phyloP scores from a whole-genome alignment of 352 stramenopile genomes.

The Thraustochytrium sp. region DNA sequence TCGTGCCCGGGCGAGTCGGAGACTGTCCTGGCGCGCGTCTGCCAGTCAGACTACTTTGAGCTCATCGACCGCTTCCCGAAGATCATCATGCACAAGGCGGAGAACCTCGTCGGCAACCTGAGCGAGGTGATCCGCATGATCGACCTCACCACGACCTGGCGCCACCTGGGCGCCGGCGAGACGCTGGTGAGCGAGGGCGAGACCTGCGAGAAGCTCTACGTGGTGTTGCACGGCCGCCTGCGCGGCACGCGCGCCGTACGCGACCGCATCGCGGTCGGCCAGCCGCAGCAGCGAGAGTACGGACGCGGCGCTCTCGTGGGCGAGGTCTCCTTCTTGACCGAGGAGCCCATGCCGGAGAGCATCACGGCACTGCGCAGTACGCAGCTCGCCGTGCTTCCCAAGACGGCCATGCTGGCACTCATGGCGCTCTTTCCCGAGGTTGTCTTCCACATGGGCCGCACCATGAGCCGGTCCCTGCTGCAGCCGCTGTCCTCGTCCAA shows the following conservation, averaged over 20 bases:
- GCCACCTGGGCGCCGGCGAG: not conserved
- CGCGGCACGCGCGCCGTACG: not conserved
- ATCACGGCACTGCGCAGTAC: not conserved
- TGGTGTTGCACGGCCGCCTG: slow-evolving; percentile 26
- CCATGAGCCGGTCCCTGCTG: slow-evolving; percentile 18
- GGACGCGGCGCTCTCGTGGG: slow-evolving; percentile 12
- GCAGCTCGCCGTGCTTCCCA: slow-evolving; percentile 8
- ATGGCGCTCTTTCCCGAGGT: not conserved
- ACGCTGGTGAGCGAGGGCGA: not conserved
- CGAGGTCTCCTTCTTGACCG: slow-evolving; percentile 20
- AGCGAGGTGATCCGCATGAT: slow-evolving; percentile 27
- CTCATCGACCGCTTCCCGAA: not conserved
- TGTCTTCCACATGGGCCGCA: slow-evolving; percentile 35
- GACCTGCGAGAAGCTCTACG: slow-evolving; percentile 14
- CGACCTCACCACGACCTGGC: slow-evolving; percentile 19
- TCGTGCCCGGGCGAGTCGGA: not conserved
- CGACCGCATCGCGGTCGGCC: not conserved
- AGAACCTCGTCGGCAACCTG: not conserved
- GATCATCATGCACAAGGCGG: slow-evolving; percentile 9
- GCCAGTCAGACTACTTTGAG: slow-evolving; percentile 1
- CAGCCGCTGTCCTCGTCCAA: not conserved
- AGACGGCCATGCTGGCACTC: not conserved
- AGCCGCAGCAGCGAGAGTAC: not conserved
- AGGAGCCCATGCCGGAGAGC: not conserved
- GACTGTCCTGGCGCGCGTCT: not conserved